Evolutionary conservation across 768 basidiomycete genomes (phyloP).

Genomic region (Panellus pusillus): DNA sequence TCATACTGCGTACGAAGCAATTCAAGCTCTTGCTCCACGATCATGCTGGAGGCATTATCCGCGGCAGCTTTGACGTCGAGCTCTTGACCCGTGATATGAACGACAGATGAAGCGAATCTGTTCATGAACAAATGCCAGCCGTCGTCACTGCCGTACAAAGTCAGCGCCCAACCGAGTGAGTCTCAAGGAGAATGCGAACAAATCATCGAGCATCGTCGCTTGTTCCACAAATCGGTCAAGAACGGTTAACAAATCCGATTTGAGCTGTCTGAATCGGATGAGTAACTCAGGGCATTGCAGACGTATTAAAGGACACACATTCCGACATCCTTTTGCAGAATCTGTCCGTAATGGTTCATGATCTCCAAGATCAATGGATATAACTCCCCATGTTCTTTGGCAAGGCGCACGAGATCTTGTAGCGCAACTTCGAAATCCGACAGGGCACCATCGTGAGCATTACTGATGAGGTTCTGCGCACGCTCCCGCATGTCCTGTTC

Average conservation of each 20-base stretch:
- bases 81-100: slow-evolving; percentile 65
- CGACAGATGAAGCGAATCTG: slow-evolving; percentile 57
- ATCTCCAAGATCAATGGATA: slow-evolving; percentile 64
- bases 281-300: background rate
- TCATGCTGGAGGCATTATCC: slow-evolving; percentile 18
- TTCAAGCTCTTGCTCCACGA: slow-evolving; percentile 61
- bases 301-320: slow-evolving; percentile 44
- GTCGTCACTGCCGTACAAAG: slow-evolving; percentile 49
- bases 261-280: slow-evolving; percentile 49
- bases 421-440: slow-evolving; percentile 58
- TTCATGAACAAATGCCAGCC: slow-evolving; percentile 65
- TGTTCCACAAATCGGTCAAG: slow-evolving; percentile 68
- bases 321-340: slow-evolving; percentile 61
- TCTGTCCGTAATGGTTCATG: slow-evolving; percentile 51
- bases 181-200: slow-evolving; percentile 44
- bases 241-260: slow-evolving; percentile 57
- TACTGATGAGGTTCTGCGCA: slow-evolving; percentile 35
- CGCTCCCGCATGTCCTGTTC: slow-evolving; percentile 81
- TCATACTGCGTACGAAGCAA: slow-evolving; percentile 59
- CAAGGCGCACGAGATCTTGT: slow-evolving; percentile 59
- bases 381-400: slow-evolving; percentile 61
- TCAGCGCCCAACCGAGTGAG: slow-evolving; percentile 10
- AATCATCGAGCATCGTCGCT: slow-evolving; percentile 55
- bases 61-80: slow-evolving; percentile 51
- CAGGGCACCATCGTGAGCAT: slow-evolving; percentile 32